Conservation (phyloP, 2,329 filamentous ascomycete species). For the Moelleriella libera region DNA sequence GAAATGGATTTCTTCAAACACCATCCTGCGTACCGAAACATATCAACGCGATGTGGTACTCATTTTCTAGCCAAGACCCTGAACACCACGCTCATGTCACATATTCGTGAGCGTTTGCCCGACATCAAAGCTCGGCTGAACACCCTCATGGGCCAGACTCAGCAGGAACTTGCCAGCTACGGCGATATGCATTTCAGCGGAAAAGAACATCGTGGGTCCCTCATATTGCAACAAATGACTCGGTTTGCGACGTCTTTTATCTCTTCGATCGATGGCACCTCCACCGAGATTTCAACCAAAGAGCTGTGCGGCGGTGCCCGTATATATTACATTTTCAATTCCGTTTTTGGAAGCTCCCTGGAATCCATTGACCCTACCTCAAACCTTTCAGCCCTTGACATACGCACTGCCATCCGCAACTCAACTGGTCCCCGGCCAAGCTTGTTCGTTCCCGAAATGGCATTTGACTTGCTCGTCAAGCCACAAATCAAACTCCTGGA, state of each 20-base stretch:
- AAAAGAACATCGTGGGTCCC: conserved; percentile 87
- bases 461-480: conserved; percentile 94
- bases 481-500: conserved; percentile 97
- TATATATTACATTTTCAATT: conserved; percentile 99
- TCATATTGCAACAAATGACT: conserved; percentile 96
- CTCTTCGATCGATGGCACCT: conserved; percentile 95
- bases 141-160: conserved; percentile 98
- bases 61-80: conserved; percentile 89
- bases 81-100: conserved; percentile 87
- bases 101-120: conserved; percentile 88
- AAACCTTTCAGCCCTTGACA: conserved; percentile 88
- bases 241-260: conserved; percentile 97
- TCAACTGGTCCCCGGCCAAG: conserved; percentile 92
- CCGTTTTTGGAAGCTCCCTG: conserved; percentile 90
- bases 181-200: conserved; percentile 96
- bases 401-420: conserved; percentile 93
- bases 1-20: conserved; percentile 95
- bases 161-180: conserved; percentile 95
- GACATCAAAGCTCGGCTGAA: conserved; percentile 98
- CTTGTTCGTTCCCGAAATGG: conserved; percentile 92
- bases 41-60: conserved; percentile 84
- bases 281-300: conserved; percentile 96
- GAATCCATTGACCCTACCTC: conserved; percentile 93
- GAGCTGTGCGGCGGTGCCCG: conserved; percentile 88
- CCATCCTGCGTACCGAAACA: conserved; percentile 93